These are phyloP conservation scores for Monosporascus sp. DNA, from an alignment of 2,329 filamentous ascomycete genomes.

Conservation along the genomic window DNA sequence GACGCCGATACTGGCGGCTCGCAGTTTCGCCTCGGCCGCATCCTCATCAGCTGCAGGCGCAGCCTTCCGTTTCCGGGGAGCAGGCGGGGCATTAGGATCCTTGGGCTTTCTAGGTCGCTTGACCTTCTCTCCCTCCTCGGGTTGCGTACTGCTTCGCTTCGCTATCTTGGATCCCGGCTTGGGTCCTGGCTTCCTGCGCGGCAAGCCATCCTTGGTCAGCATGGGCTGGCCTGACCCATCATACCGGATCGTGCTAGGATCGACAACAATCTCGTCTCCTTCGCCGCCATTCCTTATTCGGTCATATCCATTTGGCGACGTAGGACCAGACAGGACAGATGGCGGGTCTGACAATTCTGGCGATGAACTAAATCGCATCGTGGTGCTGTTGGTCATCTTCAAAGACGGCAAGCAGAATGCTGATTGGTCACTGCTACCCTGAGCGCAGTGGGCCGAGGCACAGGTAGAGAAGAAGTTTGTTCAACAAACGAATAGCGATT, in stretches of 20 bases:
- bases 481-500: neutral
- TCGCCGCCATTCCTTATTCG: constrained; percentile 19
- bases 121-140: constrained; percentile 35
- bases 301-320: constrained; percentile 20
- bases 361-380: constrained; percentile 25
- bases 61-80: constrained; percentile 51
- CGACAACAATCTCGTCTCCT: constrained; percentile 26
- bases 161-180: constrained; percentile 56
- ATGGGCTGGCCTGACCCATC: constrained; percentile 31
- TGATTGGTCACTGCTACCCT: neutral
- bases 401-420: neutral
- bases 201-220: constrained; percentile 53
- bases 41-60: constrained; percentile 28
- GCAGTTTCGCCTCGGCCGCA: constrained; percentile 18
- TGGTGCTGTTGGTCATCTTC: constrained; percentile 1
- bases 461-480: neutral
- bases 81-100: constrained; percentile 53
- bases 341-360: constrained; percentile 29
- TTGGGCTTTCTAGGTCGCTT: constrained; percentile 52
- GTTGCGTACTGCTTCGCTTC: constrained; percentile 33
- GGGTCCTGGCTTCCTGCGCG: constrained; percentile 59
- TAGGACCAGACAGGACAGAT: constrained; percentile 25
- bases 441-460: neutral
- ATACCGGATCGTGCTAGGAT: constrained; percentile 27
- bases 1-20: constrained; percentile 18